phyloP scores from a whole-genome alignment of 2,329 filamentous ascomycete species.

The Venturia carpophila region DNA sequence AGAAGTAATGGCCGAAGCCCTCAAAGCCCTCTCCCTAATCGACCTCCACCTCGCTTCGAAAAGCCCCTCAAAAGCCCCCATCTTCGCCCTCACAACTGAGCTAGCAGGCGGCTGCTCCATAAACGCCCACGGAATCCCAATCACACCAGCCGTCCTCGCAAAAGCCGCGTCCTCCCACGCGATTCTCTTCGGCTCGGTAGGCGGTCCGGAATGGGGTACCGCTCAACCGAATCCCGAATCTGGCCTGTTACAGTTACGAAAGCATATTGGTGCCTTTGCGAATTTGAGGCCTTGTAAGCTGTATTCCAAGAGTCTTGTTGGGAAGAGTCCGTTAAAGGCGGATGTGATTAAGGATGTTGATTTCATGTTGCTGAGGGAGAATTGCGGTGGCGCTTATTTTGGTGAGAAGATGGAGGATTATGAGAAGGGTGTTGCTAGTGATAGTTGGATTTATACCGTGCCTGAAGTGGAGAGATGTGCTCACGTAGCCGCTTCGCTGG shows the following conservation, averaged over 20 bases:
- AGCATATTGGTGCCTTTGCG: constrained; percentile 40
- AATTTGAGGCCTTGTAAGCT: constrained; percentile 45
- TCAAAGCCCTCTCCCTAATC: constrained; percentile 41
- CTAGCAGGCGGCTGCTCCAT: constrained; percentile 35
- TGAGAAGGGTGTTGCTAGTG: constrained; percentile 35
- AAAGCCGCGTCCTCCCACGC: constrained; percentile 37
- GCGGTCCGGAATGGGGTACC: constrained; percentile 42
- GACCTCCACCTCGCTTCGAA: constrained; percentile 20
- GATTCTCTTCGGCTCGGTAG: constrained; percentile 42
- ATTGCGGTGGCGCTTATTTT: constrained; percentile 45
- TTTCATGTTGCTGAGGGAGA: constrained; percentile 45
- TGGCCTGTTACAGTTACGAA: constrained; percentile 37
- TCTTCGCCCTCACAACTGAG: constrained; percentile 29
- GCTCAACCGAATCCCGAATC: constrained; percentile 38
- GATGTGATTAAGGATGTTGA: constrained; percentile 40
- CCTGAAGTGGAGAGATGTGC: constrained; percentile 42
- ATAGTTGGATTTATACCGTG: constrained; percentile 42
- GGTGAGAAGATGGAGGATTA: constrained; percentile 40
- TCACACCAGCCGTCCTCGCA: constrained; percentile 39
- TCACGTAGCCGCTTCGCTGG: constrained; percentile 41
- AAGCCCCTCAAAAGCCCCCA: constrained; percentile 21
- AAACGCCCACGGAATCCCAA: constrained; percentile 37
- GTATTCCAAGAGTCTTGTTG: constrained; percentile 33
- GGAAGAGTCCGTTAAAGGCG: constrained; percentile 39
- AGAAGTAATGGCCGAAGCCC: constrained; percentile 44